phyloP scores from a whole-genome alignment of 495 filamentous ascomycete genomes.

The Penicillium turbatum region DNA sequence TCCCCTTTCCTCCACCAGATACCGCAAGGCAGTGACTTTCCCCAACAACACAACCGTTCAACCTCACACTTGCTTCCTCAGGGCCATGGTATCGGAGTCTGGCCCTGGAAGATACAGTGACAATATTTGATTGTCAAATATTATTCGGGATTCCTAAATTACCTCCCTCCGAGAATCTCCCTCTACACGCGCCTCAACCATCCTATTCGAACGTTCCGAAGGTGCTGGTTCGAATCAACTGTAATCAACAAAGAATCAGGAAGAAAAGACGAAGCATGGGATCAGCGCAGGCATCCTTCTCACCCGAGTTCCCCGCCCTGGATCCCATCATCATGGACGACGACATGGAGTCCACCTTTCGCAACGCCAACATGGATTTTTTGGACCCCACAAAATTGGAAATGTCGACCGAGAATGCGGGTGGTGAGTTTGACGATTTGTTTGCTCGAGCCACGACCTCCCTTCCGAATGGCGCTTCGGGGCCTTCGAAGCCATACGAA shows the following conservation, averaged over 20 bases:
- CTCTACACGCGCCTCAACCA: constrained; percentile 17
- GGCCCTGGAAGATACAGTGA: constrained; percentile 19
- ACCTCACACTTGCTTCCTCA: constrained; percentile 7
- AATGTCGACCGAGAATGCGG: constrained; percentile 35
- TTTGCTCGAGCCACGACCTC: constrained; percentile 34
- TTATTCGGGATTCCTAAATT: constrained; percentile 1
- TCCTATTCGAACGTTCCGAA: constrained; percentile 1
- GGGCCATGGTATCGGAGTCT: constrained; percentile 27
- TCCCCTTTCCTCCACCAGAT: constrained; percentile 30
- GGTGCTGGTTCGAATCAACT: constrained; percentile 12
- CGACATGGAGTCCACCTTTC: constrained; percentile 44
- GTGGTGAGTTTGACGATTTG: constrained; percentile 44
- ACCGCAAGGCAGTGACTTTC: constrained; percentile 22
- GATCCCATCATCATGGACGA: constrained; percentile 47
- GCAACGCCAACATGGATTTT: constrained; percentile 42
- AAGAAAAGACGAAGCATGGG: constrained; percentile 33
- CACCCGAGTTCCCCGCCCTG: constrained; percentile 39
- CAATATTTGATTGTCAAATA: neutral
- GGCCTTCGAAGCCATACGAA: constrained; percentile 31
- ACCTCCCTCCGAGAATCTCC: neutral
- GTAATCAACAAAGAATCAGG: constrained; percentile 3
- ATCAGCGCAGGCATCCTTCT: constrained; percentile 36
- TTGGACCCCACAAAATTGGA: constrained; percentile 36
- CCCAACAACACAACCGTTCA: constrained; percentile 6
- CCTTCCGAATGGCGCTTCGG: constrained; percentile 26